Base-by-base conservation (phyloP, 176 grass and related monocot species). In the Poa annua region DNA sequence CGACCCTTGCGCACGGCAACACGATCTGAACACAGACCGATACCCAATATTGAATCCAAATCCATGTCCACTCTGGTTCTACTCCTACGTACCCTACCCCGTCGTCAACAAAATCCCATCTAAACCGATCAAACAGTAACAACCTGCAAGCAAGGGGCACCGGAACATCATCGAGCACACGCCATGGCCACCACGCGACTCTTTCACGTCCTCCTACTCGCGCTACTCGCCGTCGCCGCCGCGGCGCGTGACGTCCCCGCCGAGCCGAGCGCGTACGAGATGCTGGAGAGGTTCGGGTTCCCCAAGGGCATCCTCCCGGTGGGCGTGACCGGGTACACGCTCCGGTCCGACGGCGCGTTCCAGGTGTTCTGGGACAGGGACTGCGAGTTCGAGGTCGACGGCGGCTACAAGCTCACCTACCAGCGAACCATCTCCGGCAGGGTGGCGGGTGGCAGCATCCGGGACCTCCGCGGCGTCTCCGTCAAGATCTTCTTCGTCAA, bases 271-370 rank as follows among this genome's bases (percentile, higher is more conserved):
- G 89, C 92, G 5, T 94, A 94, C 84, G 78, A 94, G 84, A 84
- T 94, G 84, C 84, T 91, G 44, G 89, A 91, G 84, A 57, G 61
- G 7, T 91, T 91, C 67, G 83, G 83, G 60, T 91, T 94, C 81
- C 92, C 92, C 4, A 7, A 32, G 77, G 92, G 86, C 33, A 94
- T 94, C 60, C 89, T 94, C n/a, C 86, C 86, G 3, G 81, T 63
- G 83, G 88, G 88, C 48, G 88, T 86, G 80, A 82, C 72, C 19
- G 78, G 84, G 20, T 94, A 87, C 84, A 69, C 29, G 54, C 82
- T 85, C 50, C 59, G 64, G 12, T 81, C 84, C 36, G 86, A 89
- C 54, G 92, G 88, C 49, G 66, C 55, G 44, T 94, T 94, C 75
- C 59, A 87, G 83, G 86, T 94, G 68, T 88, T 75, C 57, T 20